These are phyloP conservation scores for Phytomonas sp. DNA, from an alignment of 208 protist genomes.

Conservation along the genomic window DNA sequence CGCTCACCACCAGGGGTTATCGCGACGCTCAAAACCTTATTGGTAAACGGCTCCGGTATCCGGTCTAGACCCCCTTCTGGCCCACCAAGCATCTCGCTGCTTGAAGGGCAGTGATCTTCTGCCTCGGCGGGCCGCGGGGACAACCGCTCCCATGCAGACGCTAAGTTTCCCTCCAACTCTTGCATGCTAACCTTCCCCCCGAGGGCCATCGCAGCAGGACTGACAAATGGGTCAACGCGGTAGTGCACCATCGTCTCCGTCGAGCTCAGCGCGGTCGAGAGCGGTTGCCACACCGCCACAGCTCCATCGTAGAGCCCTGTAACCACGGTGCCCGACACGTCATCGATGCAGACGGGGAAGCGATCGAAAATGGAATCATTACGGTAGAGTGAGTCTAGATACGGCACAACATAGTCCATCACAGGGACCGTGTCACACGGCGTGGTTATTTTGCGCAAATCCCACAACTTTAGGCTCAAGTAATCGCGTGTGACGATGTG, in stretches of 20 bases:
- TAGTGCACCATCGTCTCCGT: conserved; percentile 51
- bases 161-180: conserved; percentile 43
- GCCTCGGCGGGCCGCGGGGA: background rate
- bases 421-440: conserved; percentile 56
- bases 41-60: conserved; percentile 66
- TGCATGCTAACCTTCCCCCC: conserved; percentile 27
- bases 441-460: conserved; percentile 49
- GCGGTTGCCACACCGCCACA: conserved; percentile 81
- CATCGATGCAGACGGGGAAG: conserved; percentile 73
- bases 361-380: conserved; percentile 84
- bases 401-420: conserved; percentile 60
- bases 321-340: conserved; percentile 62
- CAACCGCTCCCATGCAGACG: conserved; percentile 21
- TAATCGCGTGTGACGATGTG: conserved; percentile 85
- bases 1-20: conserved; percentile 78
- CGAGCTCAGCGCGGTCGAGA: conserved; percentile 17
- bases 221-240: conserved; percentile 39
- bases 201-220: conserved; percentile 16
- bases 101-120: background rate
- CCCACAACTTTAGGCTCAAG: conserved; percentile 82
- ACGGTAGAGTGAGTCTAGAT: conserved; percentile 69
- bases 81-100: background rate
- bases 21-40: conserved; percentile 63
- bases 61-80: background rate
- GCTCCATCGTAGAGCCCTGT: conserved; percentile 82